phyloP scores from a whole-genome alignment of 176 grass and related monocot species.

The Thalia dealbata region DNA sequence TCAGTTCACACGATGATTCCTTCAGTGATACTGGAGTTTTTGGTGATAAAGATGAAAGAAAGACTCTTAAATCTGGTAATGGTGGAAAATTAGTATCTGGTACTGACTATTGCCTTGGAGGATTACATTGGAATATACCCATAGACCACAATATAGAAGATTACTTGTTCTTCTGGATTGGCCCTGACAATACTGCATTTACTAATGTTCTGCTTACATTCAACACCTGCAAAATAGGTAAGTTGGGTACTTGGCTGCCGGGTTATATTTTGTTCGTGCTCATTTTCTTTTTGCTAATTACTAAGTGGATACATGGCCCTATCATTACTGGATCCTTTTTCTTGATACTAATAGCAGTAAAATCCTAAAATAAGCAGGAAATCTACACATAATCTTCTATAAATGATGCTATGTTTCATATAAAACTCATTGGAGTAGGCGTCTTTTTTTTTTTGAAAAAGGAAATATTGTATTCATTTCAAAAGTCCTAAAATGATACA shows the following conservation, averaged over 20 bases:
- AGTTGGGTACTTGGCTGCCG: background rate
- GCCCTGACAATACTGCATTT: constrained; percentile 75
- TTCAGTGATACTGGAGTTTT: constrained; percentile 6
- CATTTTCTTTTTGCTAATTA: background rate
- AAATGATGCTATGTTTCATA: no score
- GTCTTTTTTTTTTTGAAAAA: no score
- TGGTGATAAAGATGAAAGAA: constrained; percentile 22
- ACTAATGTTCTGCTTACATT: constrained; percentile 81
- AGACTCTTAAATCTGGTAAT: constrained; percentile 19
- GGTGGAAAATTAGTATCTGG: constrained; percentile 25
- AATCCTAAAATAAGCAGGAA: no score
- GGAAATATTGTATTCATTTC: no score
- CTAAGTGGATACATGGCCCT: background rate
- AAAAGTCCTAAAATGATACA: no score
- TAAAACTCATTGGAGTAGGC: no score
- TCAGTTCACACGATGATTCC: background rate
- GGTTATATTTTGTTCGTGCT: background rate
- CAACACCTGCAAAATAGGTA: constrained; percentile 90
- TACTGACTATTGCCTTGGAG: constrained; percentile 50
- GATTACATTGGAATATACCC: constrained; percentile 54
- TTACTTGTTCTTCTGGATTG: constrained; percentile 83
- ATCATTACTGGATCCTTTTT: background rate
- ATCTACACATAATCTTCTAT: no score
- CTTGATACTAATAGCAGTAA: background rate
- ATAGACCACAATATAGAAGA: constrained; percentile 51